Percentiles rank a stretch among this genome's conserved stretches.
These are phyloP conservation scores for Quercus tomentella DNA, from an alignment of 331 rosid genomes.

Conservation along the genomic window DNA sequence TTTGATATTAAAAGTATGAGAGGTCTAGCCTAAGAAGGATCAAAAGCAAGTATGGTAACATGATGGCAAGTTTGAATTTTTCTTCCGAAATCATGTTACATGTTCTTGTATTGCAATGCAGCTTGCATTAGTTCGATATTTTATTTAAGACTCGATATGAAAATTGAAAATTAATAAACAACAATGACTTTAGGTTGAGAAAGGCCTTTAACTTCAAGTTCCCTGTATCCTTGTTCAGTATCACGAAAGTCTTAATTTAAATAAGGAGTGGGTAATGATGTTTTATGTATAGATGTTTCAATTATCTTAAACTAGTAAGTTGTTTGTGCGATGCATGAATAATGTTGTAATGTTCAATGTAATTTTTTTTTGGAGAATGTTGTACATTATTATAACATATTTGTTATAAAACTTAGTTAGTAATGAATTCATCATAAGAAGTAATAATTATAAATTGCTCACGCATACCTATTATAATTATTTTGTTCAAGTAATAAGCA, in stretches of 20 bases:
- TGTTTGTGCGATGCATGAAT: accelerated
- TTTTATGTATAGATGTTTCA: too few relatives aligned
- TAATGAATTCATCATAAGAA: too few relatives aligned
- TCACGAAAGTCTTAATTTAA: neutral
- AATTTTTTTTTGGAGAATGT: too few relatives aligned
- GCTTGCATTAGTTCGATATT: neutral
- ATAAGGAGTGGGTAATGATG: neutral
- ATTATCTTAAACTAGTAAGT: too few relatives aligned
- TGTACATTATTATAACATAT: too few relatives aligned
- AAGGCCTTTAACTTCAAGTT: neutral
- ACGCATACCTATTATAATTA: too few relatives aligned
- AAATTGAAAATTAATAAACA: neutral
- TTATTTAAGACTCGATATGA: neutral
- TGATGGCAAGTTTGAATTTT: neutral
- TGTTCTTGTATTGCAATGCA: neutral
- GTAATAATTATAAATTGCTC: too few relatives aligned
- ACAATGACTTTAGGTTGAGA: neutral
- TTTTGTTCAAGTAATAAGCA: too few relatives aligned
- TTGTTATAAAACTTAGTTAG: too few relatives aligned
- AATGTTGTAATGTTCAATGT: too few relatives aligned
- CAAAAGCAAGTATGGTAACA: neutral
- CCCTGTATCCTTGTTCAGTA: neutral
- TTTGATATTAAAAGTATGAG: neutral
- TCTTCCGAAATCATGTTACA: neutral
- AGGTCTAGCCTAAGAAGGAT: neutral